Evolutionary conservation across 2,329 filamentous ascomycete species (phyloP), one percentile per base, ranked within the genome.

Genomic region (Cercospora sojina): DNA sequence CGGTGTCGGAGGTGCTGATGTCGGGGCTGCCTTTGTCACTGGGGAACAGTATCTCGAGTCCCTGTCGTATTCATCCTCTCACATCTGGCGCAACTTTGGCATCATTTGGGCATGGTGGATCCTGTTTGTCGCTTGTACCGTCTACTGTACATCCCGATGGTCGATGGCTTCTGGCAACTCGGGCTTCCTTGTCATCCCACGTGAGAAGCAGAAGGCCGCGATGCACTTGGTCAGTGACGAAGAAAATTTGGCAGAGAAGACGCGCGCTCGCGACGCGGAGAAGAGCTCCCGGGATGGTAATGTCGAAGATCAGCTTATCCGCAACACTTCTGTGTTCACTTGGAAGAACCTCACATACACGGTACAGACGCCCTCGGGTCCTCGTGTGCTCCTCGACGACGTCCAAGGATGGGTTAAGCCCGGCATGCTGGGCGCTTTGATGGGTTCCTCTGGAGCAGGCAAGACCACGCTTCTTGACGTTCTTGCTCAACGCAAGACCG

Each of bases 321-420:
- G 84, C 27, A 90, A 91, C 75, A 89, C 85, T 0, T 88, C 87
- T 0, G 82, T 90, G 0, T 91, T 96, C 64, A 96, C 93, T 0
- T 97, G 92, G 90, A 91, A 94, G 76, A 84, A 91, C 70, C 87
- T 97, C 67, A 91, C 89, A 74, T 97, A 97, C 76, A 90, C 86
- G 0, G 90, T 93, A 66, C 79, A 81, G 10, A 82, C 81, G 29
- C 75, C 81, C 23, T 77, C 77, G 41, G 79, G 79, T 3, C 79
- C 82, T 55, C 75, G 81, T 13, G 76, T 75, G 3, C 76, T 90
- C 4, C 77, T 90, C 10, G 82, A 87, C 67, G 82, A 88, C 65
- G 85, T 90, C 4, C 83, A 87, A 70, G 93, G 89, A 2, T 94
- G 89, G 71, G 90, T 93, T 59, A 88, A 89, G 68, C 91, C 91